Evolutionary conservation across 768 basidiomycete species (phyloP).

Genomic region (Asterophora parasitica): DNA sequence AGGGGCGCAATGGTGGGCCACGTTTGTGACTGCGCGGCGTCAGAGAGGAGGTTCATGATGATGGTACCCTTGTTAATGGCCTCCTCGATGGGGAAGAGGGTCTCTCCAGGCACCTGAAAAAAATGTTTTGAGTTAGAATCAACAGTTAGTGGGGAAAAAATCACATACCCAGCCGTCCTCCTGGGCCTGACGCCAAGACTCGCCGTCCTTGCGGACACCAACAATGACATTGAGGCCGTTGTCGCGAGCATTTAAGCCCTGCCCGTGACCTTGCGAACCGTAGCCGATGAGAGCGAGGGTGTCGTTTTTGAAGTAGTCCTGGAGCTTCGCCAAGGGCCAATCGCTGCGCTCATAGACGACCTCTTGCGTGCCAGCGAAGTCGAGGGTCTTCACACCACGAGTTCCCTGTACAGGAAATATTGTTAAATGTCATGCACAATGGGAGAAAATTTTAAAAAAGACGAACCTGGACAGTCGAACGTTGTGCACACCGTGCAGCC

Average conservation of each 20-base stretch:
- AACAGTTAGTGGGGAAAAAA: constrained; percentile 1
- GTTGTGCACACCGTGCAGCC: constrained; percentile 34
- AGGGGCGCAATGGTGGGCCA: constrained; percentile 88
- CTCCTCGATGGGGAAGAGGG: constrained; percentile 96
- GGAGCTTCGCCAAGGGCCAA: constrained; percentile 97
- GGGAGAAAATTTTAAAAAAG: constrained; percentile 1
- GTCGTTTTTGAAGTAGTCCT: constrained; percentile 99
- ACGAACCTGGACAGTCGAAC: constrained; percentile 30
- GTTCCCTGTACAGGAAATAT: constrained; percentile 32
- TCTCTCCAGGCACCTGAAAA: constrained; percentile 87
- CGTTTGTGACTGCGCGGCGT: constrained; percentile 97
- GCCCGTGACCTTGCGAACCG: constrained; percentile 97
- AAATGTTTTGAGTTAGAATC: neutral
- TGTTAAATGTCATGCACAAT: constrained; percentile 7
- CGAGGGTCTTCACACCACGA: constrained; percentile 91
- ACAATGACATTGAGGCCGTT: constrained; percentile 98
- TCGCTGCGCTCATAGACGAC: constrained; percentile 92
- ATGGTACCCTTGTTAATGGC: constrained; percentile 94
- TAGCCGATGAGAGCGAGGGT: constrained; percentile 99
- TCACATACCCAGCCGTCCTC: constrained; percentile 90
- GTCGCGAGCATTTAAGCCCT: constrained; percentile 98
- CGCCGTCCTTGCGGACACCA: constrained; percentile 95
- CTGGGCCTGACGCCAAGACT: constrained; percentile 92
- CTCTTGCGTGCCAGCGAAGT: constrained; percentile 94
- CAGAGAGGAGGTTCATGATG: constrained; percentile 99